A percentile compares a stretch with the other conserved stretches of the same genome.
These are phyloP conservation scores for Turnera subulata DNA, from an alignment of 345 rosid genomes.

Conservation along the genomic window DNA sequence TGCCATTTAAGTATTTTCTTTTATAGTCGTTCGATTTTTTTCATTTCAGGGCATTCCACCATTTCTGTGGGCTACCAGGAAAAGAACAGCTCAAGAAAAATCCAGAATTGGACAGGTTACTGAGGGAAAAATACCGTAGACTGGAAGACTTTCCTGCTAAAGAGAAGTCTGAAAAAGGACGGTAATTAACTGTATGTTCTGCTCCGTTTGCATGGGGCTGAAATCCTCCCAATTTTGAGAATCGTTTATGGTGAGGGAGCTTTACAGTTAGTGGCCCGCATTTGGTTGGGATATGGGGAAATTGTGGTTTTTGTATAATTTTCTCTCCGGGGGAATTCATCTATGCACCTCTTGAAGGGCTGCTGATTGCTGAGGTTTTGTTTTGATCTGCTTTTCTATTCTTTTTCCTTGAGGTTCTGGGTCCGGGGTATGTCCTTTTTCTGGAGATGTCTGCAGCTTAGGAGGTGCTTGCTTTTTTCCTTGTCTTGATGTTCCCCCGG, in stretches of 20 bases:
- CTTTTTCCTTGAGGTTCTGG: no score
- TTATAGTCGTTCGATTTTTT: slow-evolving; percentile 1
- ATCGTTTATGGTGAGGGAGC: slow-evolving; percentile 18
- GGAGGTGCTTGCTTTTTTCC: neutral
- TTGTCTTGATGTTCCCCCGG: neutral
- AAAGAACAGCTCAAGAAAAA: slow-evolving; percentile 56
- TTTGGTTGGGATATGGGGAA: slow-evolving; percentile 12
- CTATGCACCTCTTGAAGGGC: slow-evolving; percentile 13
- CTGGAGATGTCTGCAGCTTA: neutral
- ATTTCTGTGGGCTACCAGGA: slow-evolving; percentile 46
- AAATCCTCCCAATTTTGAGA: slow-evolving; percentile 39
- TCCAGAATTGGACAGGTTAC: slow-evolving; percentile 75
- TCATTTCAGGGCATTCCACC: slow-evolving; percentile 89
- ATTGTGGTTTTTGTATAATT: slow-evolving; percentile 23
- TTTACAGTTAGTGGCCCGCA: slow-evolving; percentile 4
- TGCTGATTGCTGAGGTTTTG: slow-evolving; percentile 24
- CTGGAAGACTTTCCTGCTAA: slow-evolving; percentile 70
- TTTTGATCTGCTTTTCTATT: slow-evolving; percentile 8
- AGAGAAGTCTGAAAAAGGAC: slow-evolving; percentile 42
- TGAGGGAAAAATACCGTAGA: slow-evolving; percentile 58
- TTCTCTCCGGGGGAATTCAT: slow-evolving; percentile 18
- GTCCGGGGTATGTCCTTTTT: slow-evolving; percentile 1
- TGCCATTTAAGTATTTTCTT: no score
- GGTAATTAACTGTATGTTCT: slow-evolving; percentile 17
- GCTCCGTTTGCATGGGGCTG: neutral